Conservation (phyloP, 331 rosid species). For the Dryas integrifolia region DNA sequence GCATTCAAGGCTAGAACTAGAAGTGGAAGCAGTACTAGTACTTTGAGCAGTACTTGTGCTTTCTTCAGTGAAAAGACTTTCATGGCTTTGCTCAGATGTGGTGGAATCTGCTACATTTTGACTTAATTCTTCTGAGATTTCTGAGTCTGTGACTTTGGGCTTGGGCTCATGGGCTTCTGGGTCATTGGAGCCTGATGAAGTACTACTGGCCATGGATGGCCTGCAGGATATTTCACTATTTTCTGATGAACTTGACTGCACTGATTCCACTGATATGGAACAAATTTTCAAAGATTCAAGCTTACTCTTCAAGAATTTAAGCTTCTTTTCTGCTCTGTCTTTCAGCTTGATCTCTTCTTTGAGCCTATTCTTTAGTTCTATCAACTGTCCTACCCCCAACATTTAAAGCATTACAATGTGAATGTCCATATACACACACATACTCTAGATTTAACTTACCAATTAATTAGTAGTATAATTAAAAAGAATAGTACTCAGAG, state of each 20-base stretch:
- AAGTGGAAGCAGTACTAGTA: slow-evolving; percentile 15
- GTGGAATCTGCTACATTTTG: slow-evolving; percentile 28
- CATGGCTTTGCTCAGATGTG: slow-evolving; percentile 25
- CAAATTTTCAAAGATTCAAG: slow-evolving; percentile 46
- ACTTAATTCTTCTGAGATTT: slow-evolving; percentile 23
- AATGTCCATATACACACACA: background rate
- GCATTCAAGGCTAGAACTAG: slow-evolving; percentile 16
- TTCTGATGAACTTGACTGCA: slow-evolving; percentile 44
- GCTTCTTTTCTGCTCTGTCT: slow-evolving; percentile 70
- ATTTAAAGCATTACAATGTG: background rate
- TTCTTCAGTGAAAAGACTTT: slow-evolving; percentile 22
- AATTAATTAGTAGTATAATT: background rate
- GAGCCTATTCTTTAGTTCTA: slow-evolving; percentile 55
- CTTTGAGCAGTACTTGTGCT: slow-evolving; percentile 11
- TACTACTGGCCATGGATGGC: slow-evolving; percentile 26
- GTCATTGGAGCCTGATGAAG: slow-evolving; percentile 37
- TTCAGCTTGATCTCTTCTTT: slow-evolving; percentile 56
- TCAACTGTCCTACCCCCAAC: slow-evolving; percentile 42
- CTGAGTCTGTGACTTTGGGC: slow-evolving; percentile 19
- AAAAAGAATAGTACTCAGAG: background rate
- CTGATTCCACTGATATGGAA: slow-evolving; percentile 34
- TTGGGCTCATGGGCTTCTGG: slow-evolving; percentile 35
- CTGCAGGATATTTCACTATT: slow-evolving; percentile 43
- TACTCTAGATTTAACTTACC: background rate
- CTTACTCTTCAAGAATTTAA: slow-evolving; percentile 52